These are phyloP conservation scores for Blastobotrys indianensis DNA, from an alignment of 1,139 yeast genomes.

Conservation along the genomic window DNA sequence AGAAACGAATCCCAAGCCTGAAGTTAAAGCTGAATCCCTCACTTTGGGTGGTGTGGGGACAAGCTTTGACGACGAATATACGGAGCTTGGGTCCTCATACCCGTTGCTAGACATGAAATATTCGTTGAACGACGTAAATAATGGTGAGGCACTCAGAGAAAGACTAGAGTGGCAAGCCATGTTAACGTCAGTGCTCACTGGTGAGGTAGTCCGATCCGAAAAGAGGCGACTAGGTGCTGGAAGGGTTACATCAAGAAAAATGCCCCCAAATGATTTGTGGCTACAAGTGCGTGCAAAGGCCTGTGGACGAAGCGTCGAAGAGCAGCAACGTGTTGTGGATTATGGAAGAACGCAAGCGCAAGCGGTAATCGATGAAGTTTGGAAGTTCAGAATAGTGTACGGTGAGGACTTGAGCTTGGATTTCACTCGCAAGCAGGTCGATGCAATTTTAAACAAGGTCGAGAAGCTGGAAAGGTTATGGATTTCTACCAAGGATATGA, in stretches of 20 bases:
- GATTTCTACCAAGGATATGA: slow-evolving; percentile 77
- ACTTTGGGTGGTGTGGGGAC: slow-evolving; percentile 34
- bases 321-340: slow-evolving; percentile 66
- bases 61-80: slow-evolving; percentile 33
- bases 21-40: slow-evolving; percentile 18
- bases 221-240: slow-evolving; percentile 67
- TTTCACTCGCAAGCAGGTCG: slow-evolving; percentile 44
- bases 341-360: slow-evolving; percentile 72
- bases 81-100: slow-evolving; percentile 26
- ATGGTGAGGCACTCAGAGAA: slow-evolving; percentile 55
- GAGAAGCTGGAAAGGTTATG: slow-evolving; percentile 71
- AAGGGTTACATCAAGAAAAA: slow-evolving; percentile 32
- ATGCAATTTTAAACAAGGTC: slow-evolving; percentile 51
- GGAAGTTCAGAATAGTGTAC: slow-evolving; percentile 48
- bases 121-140: slow-evolving; percentile 16
- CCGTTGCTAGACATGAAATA: slow-evolving; percentile 24
- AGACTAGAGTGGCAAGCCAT: slow-evolving; percentile 95
- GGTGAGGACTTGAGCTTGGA: slow-evolving; percentile 20
- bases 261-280: slow-evolving; percentile 66
- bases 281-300: slow-evolving; percentile 74
- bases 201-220: slow-evolving; percentile 89
- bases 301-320: slow-evolving; percentile 74
- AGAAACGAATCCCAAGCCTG: slow-evolving; percentile 11
- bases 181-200: slow-evolving; percentile 84
- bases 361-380: slow-evolving; percentile 62